phyloP scores from a whole-genome alignment of 2,329 filamentous ascomycete genomes.

The Xylaria hypoxylon region DNA sequence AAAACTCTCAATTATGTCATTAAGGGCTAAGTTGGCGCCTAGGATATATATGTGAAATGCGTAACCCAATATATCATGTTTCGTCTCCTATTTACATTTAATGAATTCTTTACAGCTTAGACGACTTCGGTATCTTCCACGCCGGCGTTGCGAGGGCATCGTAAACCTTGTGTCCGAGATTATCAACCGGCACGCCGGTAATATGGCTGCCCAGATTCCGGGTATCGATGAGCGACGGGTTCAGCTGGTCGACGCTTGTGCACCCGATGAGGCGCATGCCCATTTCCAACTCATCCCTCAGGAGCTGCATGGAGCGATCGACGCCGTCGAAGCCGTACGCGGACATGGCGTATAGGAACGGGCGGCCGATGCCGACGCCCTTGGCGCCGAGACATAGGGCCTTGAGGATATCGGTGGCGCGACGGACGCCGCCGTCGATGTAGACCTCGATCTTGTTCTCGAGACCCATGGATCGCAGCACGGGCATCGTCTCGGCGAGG shows the following conservation, averaged over 20 bases:
- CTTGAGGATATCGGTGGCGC: conserved; percentile 95
- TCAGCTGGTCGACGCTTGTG: conserved; percentile 78
- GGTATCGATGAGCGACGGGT: conserved; percentile 82
- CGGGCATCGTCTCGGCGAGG: conserved; percentile 91
- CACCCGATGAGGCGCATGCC: conserved; percentile 95
- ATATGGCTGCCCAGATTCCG: conserved; percentile 71
- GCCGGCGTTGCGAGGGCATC: conserved; percentile 65
- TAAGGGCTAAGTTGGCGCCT: not conserved
- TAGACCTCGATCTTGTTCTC: conserved; percentile 86
- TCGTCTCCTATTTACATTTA: not conserved
- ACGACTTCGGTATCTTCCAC: conserved; percentile 60
- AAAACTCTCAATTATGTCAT: not conserved
- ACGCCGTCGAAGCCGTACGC: conserved; percentile 90
- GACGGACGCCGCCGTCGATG: conserved; percentile 89
- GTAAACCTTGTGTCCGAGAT: conserved; percentile 62
- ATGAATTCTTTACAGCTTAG: conserved; percentile 58
- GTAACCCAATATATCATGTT: not conserved
- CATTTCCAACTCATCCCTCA: conserved; percentile 99
- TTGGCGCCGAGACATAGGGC: conserved; percentile 91
- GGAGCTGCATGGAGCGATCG: conserved; percentile 88
- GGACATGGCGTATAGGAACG: conserved; percentile 96
- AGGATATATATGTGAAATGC: not conserved
- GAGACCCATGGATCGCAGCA: conserved; percentile 78
- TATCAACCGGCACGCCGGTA: conserved; percentile 62
- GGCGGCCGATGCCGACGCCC: conserved; percentile 92